A percentile compares a stretch with the other conserved stretches of the same genome.
phyloP scores from a whole-genome alignment of 2,329 filamentous ascomycete genomes.

The Diplodia mutila region DNA sequence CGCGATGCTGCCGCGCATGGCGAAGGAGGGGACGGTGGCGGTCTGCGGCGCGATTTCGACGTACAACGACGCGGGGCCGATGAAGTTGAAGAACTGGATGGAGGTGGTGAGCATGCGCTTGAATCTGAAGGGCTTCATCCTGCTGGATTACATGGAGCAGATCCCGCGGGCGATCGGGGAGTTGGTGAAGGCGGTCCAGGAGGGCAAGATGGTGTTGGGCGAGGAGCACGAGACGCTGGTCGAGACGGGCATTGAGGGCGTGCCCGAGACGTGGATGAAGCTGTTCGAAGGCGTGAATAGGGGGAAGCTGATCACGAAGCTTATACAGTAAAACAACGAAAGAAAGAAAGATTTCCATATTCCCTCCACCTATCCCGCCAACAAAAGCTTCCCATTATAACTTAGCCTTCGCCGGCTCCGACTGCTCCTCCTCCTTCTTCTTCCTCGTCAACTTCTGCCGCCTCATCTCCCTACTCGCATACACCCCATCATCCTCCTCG shows the following conservation, averaged over 20 bases:
- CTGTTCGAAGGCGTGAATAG: conserved; percentile 42
- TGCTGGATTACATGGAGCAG: conserved; percentile 61
- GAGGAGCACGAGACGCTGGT: conserved; percentile 54
- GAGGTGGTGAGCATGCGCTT: conserved; percentile 49
- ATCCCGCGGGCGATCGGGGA: neutral
- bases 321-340: neutral
- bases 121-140: conserved; percentile 62
- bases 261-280: conserved; percentile 54
- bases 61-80: conserved; percentile 43
- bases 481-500: conserved; percentile 39
- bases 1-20: conserved; percentile 49
- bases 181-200: conserved; percentile 38
- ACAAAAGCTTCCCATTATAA: neutral
- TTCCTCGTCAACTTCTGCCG: neutral
- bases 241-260: conserved; percentile 51
- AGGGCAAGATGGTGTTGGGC: conserved; percentile 52
- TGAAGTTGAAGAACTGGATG: conserved; percentile 45
- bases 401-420: neutral
- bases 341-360: too few species aligned
- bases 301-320: neutral
- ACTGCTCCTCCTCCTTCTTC: neutral
- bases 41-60: conserved; percentile 50
- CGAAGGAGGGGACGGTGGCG: conserved; percentile 46
- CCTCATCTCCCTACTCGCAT: neutral
- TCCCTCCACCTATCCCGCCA: too few species aligned